phyloP scores from a whole-genome alignment of 805 yeast species.

The Suhomyces vadensis region DNA sequence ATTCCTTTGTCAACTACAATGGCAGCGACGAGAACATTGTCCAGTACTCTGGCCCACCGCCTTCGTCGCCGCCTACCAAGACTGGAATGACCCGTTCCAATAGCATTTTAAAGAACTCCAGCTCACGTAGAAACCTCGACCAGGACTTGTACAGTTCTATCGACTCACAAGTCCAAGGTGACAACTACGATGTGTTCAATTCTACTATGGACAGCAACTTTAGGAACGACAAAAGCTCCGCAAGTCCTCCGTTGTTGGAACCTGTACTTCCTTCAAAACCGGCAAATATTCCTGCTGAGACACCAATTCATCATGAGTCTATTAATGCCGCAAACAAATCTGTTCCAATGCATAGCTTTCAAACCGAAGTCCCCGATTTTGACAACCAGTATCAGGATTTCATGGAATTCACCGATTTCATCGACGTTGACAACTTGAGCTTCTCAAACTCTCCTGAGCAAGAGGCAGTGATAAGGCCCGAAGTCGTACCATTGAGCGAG shows the following conservation, averaged over 20 bases:
- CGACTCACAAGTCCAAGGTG: slow-evolving; percentile 2
- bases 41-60: slow-evolving; percentile 21
- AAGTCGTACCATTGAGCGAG: not conserved
- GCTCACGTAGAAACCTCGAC: slow-evolving; percentile 20
- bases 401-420: slow-evolving; percentile 43
- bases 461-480: not conserved
- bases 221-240: not conserved
- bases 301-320: slow-evolving; percentile 5
- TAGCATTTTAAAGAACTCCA: slow-evolving; percentile 41
- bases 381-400: slow-evolving; percentile 24
- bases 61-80: slow-evolving; percentile 15
- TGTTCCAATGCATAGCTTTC: no score
- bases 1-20: slow-evolving; percentile 40
- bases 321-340: no score
- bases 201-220: not conserved
- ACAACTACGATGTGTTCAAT: slow-evolving; percentile 2
- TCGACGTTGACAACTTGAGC: slow-evolving; percentile 40
- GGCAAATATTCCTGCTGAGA: not conserved
- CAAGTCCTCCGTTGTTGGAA: no score
- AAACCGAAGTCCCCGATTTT: not conserved
- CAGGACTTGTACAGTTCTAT: slow-evolving; percentile 13
- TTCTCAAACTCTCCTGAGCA: slow-evolving; percentile 26
- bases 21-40: slow-evolving; percentile 45
- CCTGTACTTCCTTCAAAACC: not conserved
- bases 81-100: slow-evolving; percentile 33